These are phyloP conservation scores for Vinca major DNA, from an alignment of 305 asterid genomes.

Conservation along the genomic window DNA sequence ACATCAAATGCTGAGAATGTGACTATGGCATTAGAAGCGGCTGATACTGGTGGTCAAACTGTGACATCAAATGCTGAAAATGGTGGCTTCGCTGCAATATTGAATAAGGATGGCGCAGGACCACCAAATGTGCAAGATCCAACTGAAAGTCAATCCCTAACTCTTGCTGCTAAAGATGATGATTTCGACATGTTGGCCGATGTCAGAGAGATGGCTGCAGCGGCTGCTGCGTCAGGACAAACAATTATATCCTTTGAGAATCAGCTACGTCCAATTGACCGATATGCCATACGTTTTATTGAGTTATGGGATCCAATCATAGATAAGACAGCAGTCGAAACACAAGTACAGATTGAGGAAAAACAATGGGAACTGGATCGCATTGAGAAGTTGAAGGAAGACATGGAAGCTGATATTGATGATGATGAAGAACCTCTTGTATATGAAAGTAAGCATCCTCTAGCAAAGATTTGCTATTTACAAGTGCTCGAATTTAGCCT, in stretches of 20 bases:
- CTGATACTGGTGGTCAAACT: not conserved
- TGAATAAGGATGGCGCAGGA: constrained; percentile 32
- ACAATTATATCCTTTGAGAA: constrained; percentile 71
- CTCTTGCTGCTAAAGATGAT: constrained; percentile 57
- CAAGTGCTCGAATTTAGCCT: constrained; percentile 2
- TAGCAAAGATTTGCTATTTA: constrained; percentile 7
- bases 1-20: constrained; percentile 12
- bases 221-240: constrained; percentile 91
- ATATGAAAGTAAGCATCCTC: constrained; percentile 70
- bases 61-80: constrained; percentile 10
- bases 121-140: constrained; percentile 30
- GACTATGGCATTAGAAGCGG: constrained; percentile 24
- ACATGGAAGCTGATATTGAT: constrained; percentile 97
- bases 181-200: constrained; percentile 91
- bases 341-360: constrained; percentile 61
- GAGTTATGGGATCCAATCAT: constrained; percentile 96
- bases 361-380: constrained; percentile 96
- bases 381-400: constrained; percentile 94
- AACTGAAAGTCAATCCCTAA: constrained; percentile 42
- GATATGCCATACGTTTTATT: constrained; percentile 79
- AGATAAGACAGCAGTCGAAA: constrained; percentile 58
- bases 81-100: constrained; percentile 25
- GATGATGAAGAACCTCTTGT: constrained; percentile 97
- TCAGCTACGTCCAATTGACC: constrained; percentile 92
- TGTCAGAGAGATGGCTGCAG: constrained; percentile 96